Evolutionary conservation across 352 stramenopile species (phyloP), one percentile per base, ranked within the genome.

Genomic region (Phytopythium oedochilum): DNA sequence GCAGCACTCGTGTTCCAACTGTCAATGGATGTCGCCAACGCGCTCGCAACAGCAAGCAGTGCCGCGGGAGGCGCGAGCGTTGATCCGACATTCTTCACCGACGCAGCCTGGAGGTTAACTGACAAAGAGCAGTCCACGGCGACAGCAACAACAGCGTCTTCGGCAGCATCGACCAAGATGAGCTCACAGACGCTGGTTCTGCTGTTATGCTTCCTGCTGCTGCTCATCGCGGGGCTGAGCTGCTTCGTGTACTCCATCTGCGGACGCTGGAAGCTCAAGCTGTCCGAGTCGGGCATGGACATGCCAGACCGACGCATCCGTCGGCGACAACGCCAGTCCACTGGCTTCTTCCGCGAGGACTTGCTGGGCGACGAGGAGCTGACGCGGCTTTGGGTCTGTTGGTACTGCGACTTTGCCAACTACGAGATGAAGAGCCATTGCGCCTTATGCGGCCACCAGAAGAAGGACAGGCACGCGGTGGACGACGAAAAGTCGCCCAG

Each of bases 391-490:
- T 85, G 74, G 71, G 73, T 72, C 40, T 85, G 74, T 48, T 68
- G 65, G 48, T 65, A 72, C 45, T 85, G 74, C 50, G 69, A 82
- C 48, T 85, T 85, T 46, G 71, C 69, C 56, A 85, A 85, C 64
- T 85, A 83, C 59, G 70, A 80, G 47, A 64, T 78, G 49, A 82
- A 83, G 59, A 71, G 46, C 3, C 60, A 71, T 31, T 85, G 71
- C 39, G 70, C 74, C 20, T 50, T 85, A 26, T 85, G 74, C 36
- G 68, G 72, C 12, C 59, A 73, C 28, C 50, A 73, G 39, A 81
- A 80, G 60, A 43, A 57, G 23, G 61, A 75, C 35, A 70, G 69
- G 43, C 28, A 61, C 23, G 32, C 48, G 0, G 70, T 55, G 22
- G 48, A 57, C 3, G 44, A 62, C 8, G 59, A 57, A 48, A 74